Conservation (phyloP, 2,329 filamentous ascomycete species). For the Xylogone sp. region DNA sequence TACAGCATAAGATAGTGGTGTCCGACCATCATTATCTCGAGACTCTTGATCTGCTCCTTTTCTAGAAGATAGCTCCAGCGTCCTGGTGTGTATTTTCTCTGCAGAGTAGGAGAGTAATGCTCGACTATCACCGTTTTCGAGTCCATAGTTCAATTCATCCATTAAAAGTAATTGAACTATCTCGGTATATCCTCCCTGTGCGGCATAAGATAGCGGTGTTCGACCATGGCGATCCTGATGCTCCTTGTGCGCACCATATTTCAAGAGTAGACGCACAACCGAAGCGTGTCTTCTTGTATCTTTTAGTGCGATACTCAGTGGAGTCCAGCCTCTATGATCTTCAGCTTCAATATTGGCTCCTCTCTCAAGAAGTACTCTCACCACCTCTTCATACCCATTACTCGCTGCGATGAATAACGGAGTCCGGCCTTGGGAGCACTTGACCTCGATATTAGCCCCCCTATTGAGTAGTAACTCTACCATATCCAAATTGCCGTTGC, state of each 20-base stretch:
- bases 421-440: not conserved
- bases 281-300: not conserved
- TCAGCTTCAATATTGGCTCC: not conserved
- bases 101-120: conserved; percentile 5
- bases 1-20: not conserved
- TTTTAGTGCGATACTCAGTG: not conserved
- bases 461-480: not conserved
- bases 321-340: not conserved
- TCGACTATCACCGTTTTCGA: conserved; percentile 4
- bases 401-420: not conserved
- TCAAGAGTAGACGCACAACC: not conserved
- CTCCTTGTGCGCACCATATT: conserved; percentile 1
- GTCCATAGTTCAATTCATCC: not conserved
- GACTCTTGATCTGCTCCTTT: not conserved
- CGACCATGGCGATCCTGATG: conserved; percentile 20
- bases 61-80: not conserved
- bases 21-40: not conserved
- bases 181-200: conserved; percentile 11
- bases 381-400: not conserved
- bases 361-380: not conserved
- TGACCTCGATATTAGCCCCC: not conserved
- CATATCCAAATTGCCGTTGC: not conserved
- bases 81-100: too few relatives aligned
- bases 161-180: not conserved
- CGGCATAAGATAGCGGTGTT: conserved; percentile 30